These are phyloP conservation scores for Picea sitchensis DNA, from an alignment of 75 land plant genomes.

Conservation along the genomic window DNA sequence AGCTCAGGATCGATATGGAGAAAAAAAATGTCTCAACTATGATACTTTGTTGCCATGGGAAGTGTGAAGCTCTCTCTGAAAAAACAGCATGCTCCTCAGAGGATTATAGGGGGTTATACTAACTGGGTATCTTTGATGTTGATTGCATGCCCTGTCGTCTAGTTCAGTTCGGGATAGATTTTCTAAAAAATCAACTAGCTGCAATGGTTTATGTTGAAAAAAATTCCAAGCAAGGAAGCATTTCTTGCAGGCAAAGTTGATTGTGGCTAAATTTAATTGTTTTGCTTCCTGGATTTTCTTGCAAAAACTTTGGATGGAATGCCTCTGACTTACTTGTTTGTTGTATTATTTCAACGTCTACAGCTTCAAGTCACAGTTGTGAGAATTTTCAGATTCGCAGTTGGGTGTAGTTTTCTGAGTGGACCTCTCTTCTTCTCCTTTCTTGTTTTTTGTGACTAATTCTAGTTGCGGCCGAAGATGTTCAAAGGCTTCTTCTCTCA, in stretches of 20 bases:
- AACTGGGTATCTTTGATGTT: background rate
- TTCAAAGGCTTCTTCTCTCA: background rate
- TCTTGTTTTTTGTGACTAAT: background rate
- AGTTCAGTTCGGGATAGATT: background rate
- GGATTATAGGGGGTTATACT: background rate
- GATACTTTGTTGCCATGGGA: too few species aligned
- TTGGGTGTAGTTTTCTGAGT: background rate
- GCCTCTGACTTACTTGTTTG: background rate
- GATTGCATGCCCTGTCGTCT: background rate
- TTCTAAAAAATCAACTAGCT: background rate
- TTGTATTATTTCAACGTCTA: background rate
- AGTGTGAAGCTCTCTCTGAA: background rate
- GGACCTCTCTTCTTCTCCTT: background rate
- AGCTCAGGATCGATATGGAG: background rate
- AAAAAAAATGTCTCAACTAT: background rate
- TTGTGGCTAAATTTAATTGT: background rate
- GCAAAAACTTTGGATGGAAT: too few species aligned
- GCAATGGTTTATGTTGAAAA: background rate
- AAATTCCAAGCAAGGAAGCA: too few species aligned
- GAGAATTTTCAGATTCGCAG: background rate
- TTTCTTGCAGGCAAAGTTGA: background rate
- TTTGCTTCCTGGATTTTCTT: background rate
- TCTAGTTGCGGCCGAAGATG: background rate
- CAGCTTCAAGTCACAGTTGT: background rate
- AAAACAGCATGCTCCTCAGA: background rate